phyloP scores from a whole-genome alignment of 768 basidiomycete species.

The Lactarius sanguifluus region DNA sequence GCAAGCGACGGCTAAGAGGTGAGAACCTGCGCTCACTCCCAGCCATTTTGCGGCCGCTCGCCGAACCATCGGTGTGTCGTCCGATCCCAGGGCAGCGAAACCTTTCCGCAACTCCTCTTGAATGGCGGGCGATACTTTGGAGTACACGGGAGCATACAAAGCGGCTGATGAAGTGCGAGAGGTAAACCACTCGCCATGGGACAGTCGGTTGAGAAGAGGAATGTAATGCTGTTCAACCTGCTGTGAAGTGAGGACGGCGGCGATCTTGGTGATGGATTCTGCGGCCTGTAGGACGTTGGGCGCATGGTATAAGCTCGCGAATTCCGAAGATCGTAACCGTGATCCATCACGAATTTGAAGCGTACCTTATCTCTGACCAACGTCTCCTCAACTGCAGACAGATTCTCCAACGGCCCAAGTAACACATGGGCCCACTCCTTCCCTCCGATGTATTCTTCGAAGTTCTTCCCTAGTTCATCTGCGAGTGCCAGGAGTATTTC shows the following conservation, averaged over 20 bases:
- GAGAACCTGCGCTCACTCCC: slow-evolving; percentile 60
- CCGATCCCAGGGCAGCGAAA: slow-evolving; percentile 77
- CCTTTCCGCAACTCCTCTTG: slow-evolving; percentile 89
- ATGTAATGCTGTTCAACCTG: slow-evolving; percentile 91
- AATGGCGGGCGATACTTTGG: slow-evolving; percentile 64
- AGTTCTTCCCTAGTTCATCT: slow-evolving; percentile 89
- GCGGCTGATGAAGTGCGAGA: slow-evolving; percentile 95
- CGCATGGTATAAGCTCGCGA: slow-evolving; percentile 22
- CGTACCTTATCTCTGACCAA: slow-evolving; percentile 94
- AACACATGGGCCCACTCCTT: slow-evolving; percentile 81
- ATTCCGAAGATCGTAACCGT: neutral
- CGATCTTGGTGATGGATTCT: slow-evolving; percentile 91
- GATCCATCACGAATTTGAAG: slow-evolving; percentile 1
- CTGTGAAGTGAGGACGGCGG: slow-evolving; percentile 66
- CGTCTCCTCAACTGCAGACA: slow-evolving; percentile 96
- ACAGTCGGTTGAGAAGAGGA: slow-evolving; percentile 85
- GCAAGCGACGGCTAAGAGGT: slow-evolving; percentile 2
- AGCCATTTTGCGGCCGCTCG: slow-evolving; percentile 96
- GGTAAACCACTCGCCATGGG: slow-evolving; percentile 98
- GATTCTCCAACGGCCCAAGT: slow-evolving; percentile 89
- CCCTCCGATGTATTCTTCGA: slow-evolving; percentile 95
- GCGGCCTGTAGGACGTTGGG: slow-evolving; percentile 62
- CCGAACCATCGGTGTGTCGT: slow-evolving; percentile 99
- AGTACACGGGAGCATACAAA: slow-evolving; percentile 87
- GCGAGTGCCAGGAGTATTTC: slow-evolving; percentile 95